Base-by-base conservation (phyloP, 176 grass and related monocot genomes). In the Triticum monococcum region DNA sequence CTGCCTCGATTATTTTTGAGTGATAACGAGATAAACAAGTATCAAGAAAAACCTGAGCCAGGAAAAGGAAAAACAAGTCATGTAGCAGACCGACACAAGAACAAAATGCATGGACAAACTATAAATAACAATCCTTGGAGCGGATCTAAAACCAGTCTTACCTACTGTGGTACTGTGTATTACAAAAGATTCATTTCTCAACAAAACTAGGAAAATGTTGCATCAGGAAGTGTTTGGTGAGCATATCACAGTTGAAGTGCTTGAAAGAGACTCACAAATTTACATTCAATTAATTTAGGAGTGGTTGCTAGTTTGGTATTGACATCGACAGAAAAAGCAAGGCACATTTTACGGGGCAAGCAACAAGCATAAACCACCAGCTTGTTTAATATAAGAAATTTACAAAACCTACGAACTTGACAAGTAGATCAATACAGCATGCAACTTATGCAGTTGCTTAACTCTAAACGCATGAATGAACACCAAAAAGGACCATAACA, bases 11-110 rank as follows among this genome's bases (percentile, higher is more conserved):
- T 90, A 84, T 92, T 88, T 94, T 98, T 22, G 83, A 83, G 56
- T 94, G 87, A 88, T 98, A 98, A 65, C 96, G 93, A 76, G 84
- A 98, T 89, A 94, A 94, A 85, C 96, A 98, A 17, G 91, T 98
- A 72, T 98, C 93, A 78, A 98, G 87, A 78, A 98, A 98, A 78
- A 98, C 93, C 96, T 98, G 73, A 60, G 87, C n/a, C 50, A 85
- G 35, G 14, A 64, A 22, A 37, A 82, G 77, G 33, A 76, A 20
- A 79, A 83, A 62, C 16, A 67, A 56, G 80, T 62, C 24, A 71
- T 72, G 20, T 61, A 41, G 83, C 52, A 56, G 4, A 74, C 50
- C 9, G 46, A 24, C 41, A 68, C 33, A 63, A 72, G 45, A 54
- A 86, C 9, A 33, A 64, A 79, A 84, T 75, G 12, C 28, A 77